Evolutionary conservation across 176 grass and related monocot species (phyloP).

Genomic region (Oryza punctata): DNA sequence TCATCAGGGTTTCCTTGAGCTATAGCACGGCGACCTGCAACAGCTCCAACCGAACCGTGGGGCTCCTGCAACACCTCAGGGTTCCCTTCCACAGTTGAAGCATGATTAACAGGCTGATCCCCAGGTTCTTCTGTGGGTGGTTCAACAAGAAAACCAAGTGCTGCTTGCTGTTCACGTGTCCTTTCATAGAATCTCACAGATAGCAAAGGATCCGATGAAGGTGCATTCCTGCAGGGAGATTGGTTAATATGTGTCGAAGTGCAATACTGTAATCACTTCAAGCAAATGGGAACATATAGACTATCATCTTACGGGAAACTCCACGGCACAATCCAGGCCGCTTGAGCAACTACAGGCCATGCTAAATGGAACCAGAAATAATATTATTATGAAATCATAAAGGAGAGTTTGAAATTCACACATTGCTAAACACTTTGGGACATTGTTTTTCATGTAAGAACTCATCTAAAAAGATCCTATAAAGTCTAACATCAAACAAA

Average conservation of each 20-base stretch:
- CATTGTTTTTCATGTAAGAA: not conserved
- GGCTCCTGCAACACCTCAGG: slow-evolving; percentile 42
- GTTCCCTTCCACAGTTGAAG: slow-evolving; percentile 41
- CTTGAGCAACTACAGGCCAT: slow-evolving; percentile 5
- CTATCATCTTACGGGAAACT: not conserved
- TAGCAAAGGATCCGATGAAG: slow-evolving; percentile 74
- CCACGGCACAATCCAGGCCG: not conserved
- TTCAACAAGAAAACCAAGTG: slow-evolving; percentile 92
- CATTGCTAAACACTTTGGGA: not conserved
- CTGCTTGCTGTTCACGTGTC: slow-evolving; percentile 71
- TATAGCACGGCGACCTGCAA: slow-evolving; percentile 84
- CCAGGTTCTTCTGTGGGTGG: slow-evolving; percentile 48
- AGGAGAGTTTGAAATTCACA: not conserved
- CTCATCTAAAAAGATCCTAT: not conserved
- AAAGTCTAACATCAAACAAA: not conserved
- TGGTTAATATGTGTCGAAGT: not conserved
- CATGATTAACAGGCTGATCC: slow-evolving; percentile 40
- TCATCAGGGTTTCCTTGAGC: slow-evolving; percentile 86
- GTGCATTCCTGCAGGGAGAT: slow-evolving; percentile 52
- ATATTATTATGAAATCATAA: not conserved
- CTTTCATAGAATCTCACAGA: slow-evolving; percentile 83
- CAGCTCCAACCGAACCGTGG: slow-evolving; percentile 87
- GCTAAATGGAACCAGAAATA: not conserved
- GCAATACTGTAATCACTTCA: slow-evolving; percentile 7
- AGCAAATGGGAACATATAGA: not conserved